Evolutionary conservation across 768 basidiomycete genomes (phyloP).

Genomic region (Brasilioporus rufonigricans): DNA sequence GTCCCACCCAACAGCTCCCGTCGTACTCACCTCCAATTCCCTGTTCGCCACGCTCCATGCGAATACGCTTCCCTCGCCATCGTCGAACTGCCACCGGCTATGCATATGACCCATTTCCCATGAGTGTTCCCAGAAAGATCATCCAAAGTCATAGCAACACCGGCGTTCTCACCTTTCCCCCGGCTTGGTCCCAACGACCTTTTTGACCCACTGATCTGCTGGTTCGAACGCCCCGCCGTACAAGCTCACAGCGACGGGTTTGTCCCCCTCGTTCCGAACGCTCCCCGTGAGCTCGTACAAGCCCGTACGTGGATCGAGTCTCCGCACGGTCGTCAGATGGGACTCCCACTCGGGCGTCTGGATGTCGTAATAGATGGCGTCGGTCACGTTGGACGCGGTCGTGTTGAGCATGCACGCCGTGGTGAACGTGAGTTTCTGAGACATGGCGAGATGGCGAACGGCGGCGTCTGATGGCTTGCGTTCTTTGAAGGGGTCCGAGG

Average conservation of each 20-base stretch:
- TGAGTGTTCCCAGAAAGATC: neutral
- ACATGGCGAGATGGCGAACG: constrained; percentile 5
- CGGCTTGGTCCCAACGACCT: constrained; percentile 12
- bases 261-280: constrained; percentile 31
- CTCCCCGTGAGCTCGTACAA: constrained; percentile 32
- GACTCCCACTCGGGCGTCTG: constrained; percentile 39
- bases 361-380: constrained; percentile 41
- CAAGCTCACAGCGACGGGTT: constrained; percentile 31
- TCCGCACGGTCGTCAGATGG: constrained; percentile 33
- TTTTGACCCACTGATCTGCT: constrained; percentile 32
- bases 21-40: constrained; percentile 12
- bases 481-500: too few species aligned
- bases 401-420: constrained; percentile 38
- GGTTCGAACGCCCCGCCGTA: constrained; percentile 26
- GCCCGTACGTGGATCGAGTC: constrained; percentile 30
- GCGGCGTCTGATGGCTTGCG: too few species aligned
- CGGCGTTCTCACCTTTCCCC: constrained; percentile 10
- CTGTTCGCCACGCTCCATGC: constrained; percentile 15
- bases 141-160: neutral
- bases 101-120: neutral
- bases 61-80: constrained; percentile 21
- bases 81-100: constrained; percentile 26
- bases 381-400: constrained; percentile 36
- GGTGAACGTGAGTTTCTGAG: constrained; percentile 36
- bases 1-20: neutral